Percentiles rank a stretch among this genome's conserved stretches.
These are phyloP conservation scores for Remersonia thermophila DNA, from an alignment of 2,329 filamentous ascomycete genomes.

Conservation along the genomic window DNA sequence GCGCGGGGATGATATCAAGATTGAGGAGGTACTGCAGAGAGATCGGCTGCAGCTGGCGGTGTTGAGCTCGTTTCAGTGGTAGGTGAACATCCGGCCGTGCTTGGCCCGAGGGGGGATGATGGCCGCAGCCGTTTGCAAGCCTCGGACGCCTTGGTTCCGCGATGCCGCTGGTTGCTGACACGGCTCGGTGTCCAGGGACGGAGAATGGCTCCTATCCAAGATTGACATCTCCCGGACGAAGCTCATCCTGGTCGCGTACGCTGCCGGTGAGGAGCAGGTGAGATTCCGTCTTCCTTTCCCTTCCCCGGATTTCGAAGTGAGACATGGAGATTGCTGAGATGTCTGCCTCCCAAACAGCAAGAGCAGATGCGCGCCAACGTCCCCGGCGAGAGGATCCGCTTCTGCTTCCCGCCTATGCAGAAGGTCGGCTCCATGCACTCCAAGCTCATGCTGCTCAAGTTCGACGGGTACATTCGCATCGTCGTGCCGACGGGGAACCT, in stretches of 20 bases:
- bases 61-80: conserved; percentile 74
- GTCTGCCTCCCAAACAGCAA: too few relatives aligned
- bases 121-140: too few relatives aligned
- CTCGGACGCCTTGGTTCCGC: too few relatives aligned
- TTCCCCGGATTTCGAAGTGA: too few relatives aligned
- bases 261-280: conserved; percentile 43
- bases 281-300: conserved; percentile 10
- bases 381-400: conserved; percentile 44
- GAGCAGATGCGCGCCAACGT: conserved; percentile 35
- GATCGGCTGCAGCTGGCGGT: conserved; percentile 62
- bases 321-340: too few relatives aligned
- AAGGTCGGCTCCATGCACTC: conserved; percentile 76
- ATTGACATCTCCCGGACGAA: conserved; percentile 49
- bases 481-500: conserved; percentile 83
- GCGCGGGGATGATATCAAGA: conserved; percentile 60
- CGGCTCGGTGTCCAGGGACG: conserved; percentile 33
- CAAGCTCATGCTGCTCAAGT: conserved; percentile 84
- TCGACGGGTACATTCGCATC: conserved; percentile 58
- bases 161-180: too few relatives aligned
- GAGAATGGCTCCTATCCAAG: conserved; percentile 66
- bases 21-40: conserved; percentile 76
- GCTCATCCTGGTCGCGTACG: conserved; percentile 48
- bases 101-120: too few relatives aligned
- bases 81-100: too few relatives aligned
- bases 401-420: conserved; percentile 75